A percentile compares a stretch with the other conserved stretches of the same genome.
Conservation (phyloP, 2,329 filamentous ascomycete species). For the Xenoacremonium recifei region DNA sequence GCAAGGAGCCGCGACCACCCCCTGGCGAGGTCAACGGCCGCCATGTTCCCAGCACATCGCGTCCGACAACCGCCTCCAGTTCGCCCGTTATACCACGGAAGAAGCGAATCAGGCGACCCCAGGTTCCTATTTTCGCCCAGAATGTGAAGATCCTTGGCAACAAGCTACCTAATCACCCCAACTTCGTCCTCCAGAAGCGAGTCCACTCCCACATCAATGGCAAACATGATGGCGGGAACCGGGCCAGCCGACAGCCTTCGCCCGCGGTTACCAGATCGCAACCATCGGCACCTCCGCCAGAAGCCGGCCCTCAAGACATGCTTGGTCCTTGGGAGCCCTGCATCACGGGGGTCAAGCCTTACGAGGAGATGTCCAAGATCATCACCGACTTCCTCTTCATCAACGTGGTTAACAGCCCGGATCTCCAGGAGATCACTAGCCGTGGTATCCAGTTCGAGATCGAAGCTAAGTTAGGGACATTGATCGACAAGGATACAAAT, state of each 20-base stretch:
- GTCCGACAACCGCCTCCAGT: constrained; percentile 23
- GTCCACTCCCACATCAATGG: constrained; percentile 35
- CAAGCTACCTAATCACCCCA: constrained; percentile 33
- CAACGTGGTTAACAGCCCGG: constrained; percentile 66
- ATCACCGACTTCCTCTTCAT: constrained; percentile 81
- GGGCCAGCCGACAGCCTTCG: constrained; percentile 43
- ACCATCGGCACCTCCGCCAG: constrained; percentile 21
- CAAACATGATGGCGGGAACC: constrained; percentile 29
- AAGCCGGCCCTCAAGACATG: constrained; percentile 32
- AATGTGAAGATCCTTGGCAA: constrained; percentile 34
- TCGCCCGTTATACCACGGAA: constrained; percentile 37
- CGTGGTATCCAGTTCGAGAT: constrained; percentile 80
- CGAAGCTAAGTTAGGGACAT: constrained; percentile 86
- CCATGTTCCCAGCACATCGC: constrained; percentile 10
- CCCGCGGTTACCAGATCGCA: constrained; percentile 42
- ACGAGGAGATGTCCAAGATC: constrained; percentile 70
- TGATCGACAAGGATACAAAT: constrained; percentile 72
- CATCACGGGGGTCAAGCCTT: constrained; percentile 68
- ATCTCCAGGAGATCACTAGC: constrained; percentile 61
- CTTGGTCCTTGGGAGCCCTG: constrained; percentile 63
- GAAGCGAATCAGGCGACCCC: constrained; percentile 36
- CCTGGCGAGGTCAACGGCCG: constrained; percentile 50
- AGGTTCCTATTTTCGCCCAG: constrained; percentile 50
- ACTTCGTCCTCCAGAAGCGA: constrained; percentile 27
- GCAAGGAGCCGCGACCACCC: constrained; percentile 45